Evolutionary conservation across 768 basidiomycete genomes (phyloP).

Genomic region (Psilocybe cyanescens): DNA sequence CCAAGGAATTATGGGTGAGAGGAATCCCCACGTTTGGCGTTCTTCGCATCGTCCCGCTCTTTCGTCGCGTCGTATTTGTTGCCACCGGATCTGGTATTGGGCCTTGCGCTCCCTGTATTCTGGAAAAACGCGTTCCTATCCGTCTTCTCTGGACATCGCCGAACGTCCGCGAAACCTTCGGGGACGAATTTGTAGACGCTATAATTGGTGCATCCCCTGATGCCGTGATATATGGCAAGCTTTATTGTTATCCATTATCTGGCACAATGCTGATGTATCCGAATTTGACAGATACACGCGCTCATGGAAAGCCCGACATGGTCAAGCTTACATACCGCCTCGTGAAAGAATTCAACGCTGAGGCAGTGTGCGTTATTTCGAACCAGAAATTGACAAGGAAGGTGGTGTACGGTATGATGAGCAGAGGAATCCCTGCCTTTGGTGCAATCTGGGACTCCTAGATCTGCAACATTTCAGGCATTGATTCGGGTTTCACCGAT

Average conservation of each 20-base stretch:
- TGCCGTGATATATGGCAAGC: conserved; percentile 59
- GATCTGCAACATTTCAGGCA: conserved; percentile 3
- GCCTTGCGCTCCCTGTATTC: conserved; percentile 59
- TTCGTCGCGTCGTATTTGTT: conserved; percentile 59
- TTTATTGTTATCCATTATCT: neutral
- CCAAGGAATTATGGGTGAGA: conserved; percentile 59
- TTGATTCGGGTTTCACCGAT: neutral
- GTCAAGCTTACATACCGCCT: conserved; percentile 49
- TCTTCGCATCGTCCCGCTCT: conserved; percentile 55
- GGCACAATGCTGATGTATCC: neutral
- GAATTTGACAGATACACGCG: conserved; percentile 40
- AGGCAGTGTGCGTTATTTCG: conserved; percentile 62
- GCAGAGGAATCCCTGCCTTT: conserved; percentile 62
- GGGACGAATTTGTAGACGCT: conserved; percentile 59
- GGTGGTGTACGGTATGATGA: conserved; percentile 63
- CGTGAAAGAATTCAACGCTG: conserved; percentile 50
- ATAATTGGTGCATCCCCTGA: conserved; percentile 57
- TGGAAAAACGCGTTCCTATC: conserved; percentile 54
- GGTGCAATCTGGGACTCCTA: conserved; percentile 67
- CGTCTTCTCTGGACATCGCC: conserved; percentile 67
- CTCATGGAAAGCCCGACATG: conserved; percentile 52
- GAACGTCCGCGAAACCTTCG: conserved; percentile 63
- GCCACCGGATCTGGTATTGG: conserved; percentile 65
- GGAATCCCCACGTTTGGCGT: conserved; percentile 61
- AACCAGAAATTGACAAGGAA: conserved; percentile 61